Evolutionary conservation across 345 rosid genomes (phyloP).

Genomic region (Moricandia moricandioides): DNA sequence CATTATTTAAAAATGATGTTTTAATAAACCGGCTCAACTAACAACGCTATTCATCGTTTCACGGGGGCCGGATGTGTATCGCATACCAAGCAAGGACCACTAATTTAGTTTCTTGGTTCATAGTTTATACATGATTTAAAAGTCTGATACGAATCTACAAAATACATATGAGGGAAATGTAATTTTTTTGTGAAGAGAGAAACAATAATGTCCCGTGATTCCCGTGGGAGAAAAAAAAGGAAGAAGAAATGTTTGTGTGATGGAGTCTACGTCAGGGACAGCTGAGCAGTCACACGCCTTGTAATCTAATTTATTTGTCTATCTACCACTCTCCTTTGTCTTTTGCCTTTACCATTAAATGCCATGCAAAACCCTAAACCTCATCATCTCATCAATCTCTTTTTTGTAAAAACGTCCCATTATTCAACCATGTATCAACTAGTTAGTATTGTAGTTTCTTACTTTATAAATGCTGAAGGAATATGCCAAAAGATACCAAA

Average conservation of each 20-base stretch:
- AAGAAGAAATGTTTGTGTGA: constrained; percentile 4
- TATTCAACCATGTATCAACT: background rate
- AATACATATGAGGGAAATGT: background rate
- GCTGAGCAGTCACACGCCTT: constrained; percentile 39
- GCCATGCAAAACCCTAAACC: constrained; percentile 33
- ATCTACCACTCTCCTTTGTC: constrained; percentile 23
- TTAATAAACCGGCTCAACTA: constrained; percentile 27
- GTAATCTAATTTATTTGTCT: constrained; percentile 30
- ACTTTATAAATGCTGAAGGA: background rate
- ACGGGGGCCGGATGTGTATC: constrained; percentile 36
- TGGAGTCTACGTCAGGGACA: constrained; percentile 36
- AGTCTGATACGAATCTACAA: constrained; percentile 9
- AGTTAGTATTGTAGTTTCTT: constrained; percentile 8
- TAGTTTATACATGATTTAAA: constrained; percentile 17
- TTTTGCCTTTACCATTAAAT: constrained; percentile 15
- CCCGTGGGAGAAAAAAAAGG: constrained; percentile 16
- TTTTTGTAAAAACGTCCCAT: background rate
- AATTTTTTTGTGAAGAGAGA: constrained; percentile 20
- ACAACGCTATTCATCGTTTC: constrained; percentile 34
- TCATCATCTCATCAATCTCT: background rate
- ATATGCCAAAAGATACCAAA: background rate
- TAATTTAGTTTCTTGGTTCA: background rate
- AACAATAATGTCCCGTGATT: constrained; percentile 33
- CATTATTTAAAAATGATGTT: background rate
- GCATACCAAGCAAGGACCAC: constrained; percentile 31